Conservation (phyloP, 768 basidiomycete species). For the Tremella fuciformis region DNA sequence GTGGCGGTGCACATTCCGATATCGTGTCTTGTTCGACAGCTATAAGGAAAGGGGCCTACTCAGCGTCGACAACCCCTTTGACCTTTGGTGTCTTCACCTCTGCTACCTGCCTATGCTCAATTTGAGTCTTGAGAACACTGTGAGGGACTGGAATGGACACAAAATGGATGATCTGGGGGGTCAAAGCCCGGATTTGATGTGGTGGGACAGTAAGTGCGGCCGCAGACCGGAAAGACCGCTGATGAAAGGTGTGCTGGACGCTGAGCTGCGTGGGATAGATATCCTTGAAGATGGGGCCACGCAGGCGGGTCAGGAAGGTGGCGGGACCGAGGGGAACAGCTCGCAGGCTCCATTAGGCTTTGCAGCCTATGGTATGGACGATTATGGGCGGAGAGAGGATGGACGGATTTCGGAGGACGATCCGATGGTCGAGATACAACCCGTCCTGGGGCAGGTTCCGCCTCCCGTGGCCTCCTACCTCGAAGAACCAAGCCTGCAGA, state of each 20-base stretch:
- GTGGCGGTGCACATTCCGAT: background rate
- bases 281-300: background rate
- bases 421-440: background rate
- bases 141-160: too few relatives aligned
- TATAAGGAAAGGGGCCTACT: too few relatives aligned
- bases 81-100: constrained; percentile 9
- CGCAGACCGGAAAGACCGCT: too few relatives aligned
- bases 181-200: background rate
- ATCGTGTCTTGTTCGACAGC: background rate
- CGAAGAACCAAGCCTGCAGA: background rate
- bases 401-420: background rate
- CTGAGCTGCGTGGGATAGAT: background rate
- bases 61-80: constrained; percentile 6
- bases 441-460: background rate
- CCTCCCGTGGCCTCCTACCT: background rate
- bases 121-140: background rate
- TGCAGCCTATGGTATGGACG: constrained; percentile 2
- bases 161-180: background rate
- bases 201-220: too few relatives aligned
- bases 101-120: constrained; percentile 11
- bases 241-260: too few relatives aligned
- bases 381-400: constrained; percentile 3
- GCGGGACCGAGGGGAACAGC: background rate
- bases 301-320: background rate
- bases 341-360: background rate